Evolutionary conservation across 768 basidiomycete genomes (phyloP).

Genomic region (Leccinum subgranulosum): DNA sequence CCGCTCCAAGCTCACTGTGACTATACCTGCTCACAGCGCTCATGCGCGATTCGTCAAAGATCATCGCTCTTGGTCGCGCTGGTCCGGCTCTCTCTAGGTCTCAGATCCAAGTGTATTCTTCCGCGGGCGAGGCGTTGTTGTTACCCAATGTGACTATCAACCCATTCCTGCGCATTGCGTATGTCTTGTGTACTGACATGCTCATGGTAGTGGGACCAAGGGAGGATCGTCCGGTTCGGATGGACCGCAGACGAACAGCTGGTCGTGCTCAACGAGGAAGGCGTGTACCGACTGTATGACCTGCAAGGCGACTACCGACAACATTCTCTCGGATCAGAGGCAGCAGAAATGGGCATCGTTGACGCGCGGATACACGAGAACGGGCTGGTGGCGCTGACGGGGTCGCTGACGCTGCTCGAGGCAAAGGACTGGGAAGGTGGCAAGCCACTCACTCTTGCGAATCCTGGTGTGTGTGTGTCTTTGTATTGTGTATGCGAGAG

Average conservation of each 20-base stretch:
- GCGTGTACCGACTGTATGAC: constrained; percentile 87
- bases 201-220: constrained; percentile 82
- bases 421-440: constrained; percentile 87
- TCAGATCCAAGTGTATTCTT: constrained; percentile 85
- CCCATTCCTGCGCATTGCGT: background rate
- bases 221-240: constrained; percentile 76
- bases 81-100: constrained; percentile 62
- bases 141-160: constrained; percentile 66
- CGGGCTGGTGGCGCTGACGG: constrained; percentile 84
- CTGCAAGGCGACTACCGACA: constrained; percentile 84
- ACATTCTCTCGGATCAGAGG: constrained; percentile 79
- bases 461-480: constrained; percentile 58
- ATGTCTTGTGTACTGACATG: constrained; percentile 7
- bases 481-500: background rate
- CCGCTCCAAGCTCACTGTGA: constrained; percentile 1
- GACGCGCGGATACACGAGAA: constrained; percentile 84
- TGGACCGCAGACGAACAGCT: constrained; percentile 84
- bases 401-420: constrained; percentile 72
- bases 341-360: constrained; percentile 75
- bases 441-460: constrained; percentile 56
- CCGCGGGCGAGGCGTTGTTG: constrained; percentile 71
- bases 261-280: constrained; percentile 87
- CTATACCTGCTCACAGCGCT: constrained; percentile 51
- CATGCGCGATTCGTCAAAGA: constrained; percentile 80
- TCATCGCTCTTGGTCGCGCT: constrained; percentile 65